Evolutionary conservation across 176 grass and related monocot genomes (phyloP), one percentile per base, ranked within the genome.

Genomic region (Triticum timopheevii): DNA sequence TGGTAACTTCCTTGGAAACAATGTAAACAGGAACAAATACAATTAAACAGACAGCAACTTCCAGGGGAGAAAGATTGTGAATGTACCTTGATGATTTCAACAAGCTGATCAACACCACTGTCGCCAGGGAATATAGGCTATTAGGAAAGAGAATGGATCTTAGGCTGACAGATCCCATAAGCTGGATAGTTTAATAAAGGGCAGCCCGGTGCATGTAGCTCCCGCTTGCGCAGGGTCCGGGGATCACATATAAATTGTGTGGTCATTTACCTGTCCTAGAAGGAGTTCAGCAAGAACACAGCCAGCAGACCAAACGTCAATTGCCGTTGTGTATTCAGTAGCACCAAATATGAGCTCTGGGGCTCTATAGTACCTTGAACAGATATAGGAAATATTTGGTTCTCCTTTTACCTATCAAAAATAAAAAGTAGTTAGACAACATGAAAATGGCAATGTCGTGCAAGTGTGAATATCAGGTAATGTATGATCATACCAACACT

Each of bases 331-430:
- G 67, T 98, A 98, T 80, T 98, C 96, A 20, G 93, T 98, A 72
- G 96, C 93, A 70, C 96, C 96, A 90, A 98, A 98, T 85, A 95
- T 98, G 77, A 98, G 91, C 77, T 93, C 96, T 74, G 96, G 96
- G 65, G 96, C 96, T 93, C 96, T 95, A 73, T 98, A 98, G 62
- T 98, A 98, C 77, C 96, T 92, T 28, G 96, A 98, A 90, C 96
- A 98, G 58, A 98, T 98, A 70, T 98, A 98, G 65, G 93, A 95
- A 90, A 98, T 98, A 84, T 98, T 98, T 24, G 91, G 91, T 85
- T 98, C 96, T 40, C 96, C 96, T 92, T 98, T 95, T 74, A 98
- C 96, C 93, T 98, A 79, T 54, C 8, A 59, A 88, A 19, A 64
- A 27, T 24, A 65, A 9, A 80, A 62, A 66, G 13, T 22, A 44